Percentiles rank a stretch among this genome's conserved stretches.
These are phyloP conservation scores for Microbotryum silenes-acaulis DNA, from an alignment of 1,284 basidiomycete species.

Conservation along the genomic window DNA sequence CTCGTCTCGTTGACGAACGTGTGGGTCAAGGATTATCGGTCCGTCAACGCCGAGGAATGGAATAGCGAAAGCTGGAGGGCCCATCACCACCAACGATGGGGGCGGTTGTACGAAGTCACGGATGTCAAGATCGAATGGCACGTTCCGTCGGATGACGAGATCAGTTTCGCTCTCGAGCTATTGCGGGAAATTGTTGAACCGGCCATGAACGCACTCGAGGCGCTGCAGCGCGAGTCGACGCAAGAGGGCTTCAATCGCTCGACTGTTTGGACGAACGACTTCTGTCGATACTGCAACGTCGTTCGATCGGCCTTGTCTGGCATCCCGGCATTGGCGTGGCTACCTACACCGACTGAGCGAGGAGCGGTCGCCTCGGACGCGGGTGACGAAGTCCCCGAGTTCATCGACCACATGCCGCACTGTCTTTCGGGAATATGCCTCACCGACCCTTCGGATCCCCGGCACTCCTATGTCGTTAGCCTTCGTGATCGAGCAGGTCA, in stretches of 20 bases:
- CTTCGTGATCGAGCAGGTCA: slow-evolving; percentile 63
- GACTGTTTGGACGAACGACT: slow-evolving; percentile 75
- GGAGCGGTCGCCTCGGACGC: slow-evolving; percentile 53
- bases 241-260: slow-evolving; percentile 43
- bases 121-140: slow-evolving; percentile 88
- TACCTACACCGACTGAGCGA: slow-evolving; percentile 52
- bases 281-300: slow-evolving; percentile 59
- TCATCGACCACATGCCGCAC: slow-evolving; percentile 38
- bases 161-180: slow-evolving; percentile 72
- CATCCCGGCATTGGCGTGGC: slow-evolving; percentile 54
- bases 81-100: slow-evolving; percentile 49
- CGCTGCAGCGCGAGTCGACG: slow-evolving; percentile 41
- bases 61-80: slow-evolving; percentile 51
- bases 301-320: slow-evolving; percentile 63
- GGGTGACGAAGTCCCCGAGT: slow-evolving; percentile 44
- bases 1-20: slow-evolving; percentile 67
- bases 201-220: slow-evolving; percentile 60
- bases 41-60: slow-evolving; percentile 80
- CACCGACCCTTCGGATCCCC: slow-evolving; percentile 62
- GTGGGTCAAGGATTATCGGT: slow-evolving; percentile 73
- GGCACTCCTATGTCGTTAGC: slow-evolving; percentile 58
- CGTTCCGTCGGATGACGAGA: slow-evolving; percentile 63
- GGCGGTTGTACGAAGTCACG: slow-evolving; percentile 60
- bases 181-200: slow-evolving; percentile 63
- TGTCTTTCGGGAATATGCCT: slow-evolving; percentile 61